Evolutionary conservation across 2,329 filamentous ascomycete genomes (phyloP), one percentile per base, ranked within the genome.

Genomic region (Fusarium paranaense): DNA sequence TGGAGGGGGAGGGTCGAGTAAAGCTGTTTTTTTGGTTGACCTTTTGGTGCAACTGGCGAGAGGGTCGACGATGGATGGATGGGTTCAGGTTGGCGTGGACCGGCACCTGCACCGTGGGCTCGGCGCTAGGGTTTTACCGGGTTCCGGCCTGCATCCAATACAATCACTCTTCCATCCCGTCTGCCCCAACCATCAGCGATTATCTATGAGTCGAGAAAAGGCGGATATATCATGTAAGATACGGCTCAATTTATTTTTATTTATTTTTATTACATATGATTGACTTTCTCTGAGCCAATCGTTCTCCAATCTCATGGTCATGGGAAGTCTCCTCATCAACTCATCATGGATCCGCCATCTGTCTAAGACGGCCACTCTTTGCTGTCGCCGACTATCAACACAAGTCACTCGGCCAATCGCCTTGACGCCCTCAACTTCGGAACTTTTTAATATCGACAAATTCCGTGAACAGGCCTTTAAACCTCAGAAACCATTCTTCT

Each of bases 401-500:
- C 66, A 52, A 62, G 10, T 50, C n/a, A 30, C 67, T 58, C 60
- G 22, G 8, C 69, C 67, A 30, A 64, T 70, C 25, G 14, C 57
- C 9, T 40, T 76, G 9, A 22, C 33, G 8, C 67, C 73, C 59
- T 69, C 71, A n/a, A 38, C 66, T 18, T 25, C 35, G 25, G 63
- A 64, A 18, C 37, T 54, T 79, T 16, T 78, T 76, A 73, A 78
- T 62, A 69, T 89, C 54, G 78, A 84, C 2, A 70, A 77, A 16
- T 93, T 94, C 77, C 87, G 85, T 30, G 73, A 84, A n/a, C 73
- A 82, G 38, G 90, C 87, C 38, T 91, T 92, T 76, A 71, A 78
- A 2, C 84, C 87, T 1, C 85, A 88, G 56, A 82, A 79, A 20
- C 92, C 92, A 5, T 69, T 79, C 2, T 80, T 86, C 11, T 80